Conservation (phyloP, 1,284 basidiomycete genomes). For the Ganoderma leucocontextum region DNA sequence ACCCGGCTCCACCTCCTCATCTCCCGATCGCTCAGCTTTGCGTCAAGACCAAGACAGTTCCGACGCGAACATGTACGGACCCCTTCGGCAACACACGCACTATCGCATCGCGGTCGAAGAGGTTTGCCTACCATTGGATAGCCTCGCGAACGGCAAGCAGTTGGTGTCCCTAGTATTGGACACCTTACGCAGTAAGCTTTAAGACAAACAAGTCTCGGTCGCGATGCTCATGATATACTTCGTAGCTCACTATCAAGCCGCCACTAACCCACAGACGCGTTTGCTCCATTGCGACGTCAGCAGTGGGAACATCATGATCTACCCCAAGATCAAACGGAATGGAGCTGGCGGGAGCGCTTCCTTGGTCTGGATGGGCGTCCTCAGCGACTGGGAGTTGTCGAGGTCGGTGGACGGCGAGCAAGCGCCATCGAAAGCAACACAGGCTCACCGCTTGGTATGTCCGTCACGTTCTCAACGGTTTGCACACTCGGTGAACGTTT, state of each 20-base stretch:
- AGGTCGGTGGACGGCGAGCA: not conserved
- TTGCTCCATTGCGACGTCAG: slow-evolving; percentile 3
- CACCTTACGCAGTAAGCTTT: slow-evolving; percentile 12
- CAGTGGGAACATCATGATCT: not conserved
- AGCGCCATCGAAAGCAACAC: not conserved
- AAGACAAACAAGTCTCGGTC: no score
- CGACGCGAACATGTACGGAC: no score
- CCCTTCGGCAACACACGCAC: slow-evolving; percentile 8
- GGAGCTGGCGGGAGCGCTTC: not conserved
- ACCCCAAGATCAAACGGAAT: not conserved
- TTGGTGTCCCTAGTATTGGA: slow-evolving; percentile 2
- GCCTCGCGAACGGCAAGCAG: slow-evolving; percentile 5
- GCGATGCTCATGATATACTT: not conserved
- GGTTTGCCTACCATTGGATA: not conserved
- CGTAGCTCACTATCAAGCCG: not conserved
- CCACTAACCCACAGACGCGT: not conserved
- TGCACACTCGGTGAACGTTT: not conserved
- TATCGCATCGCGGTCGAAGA: slow-evolving; percentile 20
- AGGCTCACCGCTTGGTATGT: not conserved
- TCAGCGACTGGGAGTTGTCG: not conserved
- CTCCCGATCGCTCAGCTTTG: no score
- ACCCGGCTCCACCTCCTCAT: no score
- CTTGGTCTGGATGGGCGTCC: not conserved
- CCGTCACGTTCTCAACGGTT: not conserved
- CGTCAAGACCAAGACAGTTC: no score